Conservation (phyloP, 1,139 yeast genomes). For the Saccharomyces hybrid region DNA sequence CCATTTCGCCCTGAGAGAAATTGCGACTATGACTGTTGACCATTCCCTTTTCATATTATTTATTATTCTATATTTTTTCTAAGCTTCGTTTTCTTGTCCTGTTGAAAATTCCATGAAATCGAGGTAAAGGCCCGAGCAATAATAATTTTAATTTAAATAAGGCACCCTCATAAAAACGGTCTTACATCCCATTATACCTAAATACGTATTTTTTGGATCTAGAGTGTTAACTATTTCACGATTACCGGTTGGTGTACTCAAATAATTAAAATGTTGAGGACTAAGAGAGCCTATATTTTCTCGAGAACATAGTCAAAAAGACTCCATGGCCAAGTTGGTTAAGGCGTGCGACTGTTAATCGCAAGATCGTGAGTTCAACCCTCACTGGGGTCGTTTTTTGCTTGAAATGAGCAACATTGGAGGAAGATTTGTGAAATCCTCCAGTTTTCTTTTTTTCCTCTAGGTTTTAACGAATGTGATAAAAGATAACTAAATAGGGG, state of each 20-base stretch:
- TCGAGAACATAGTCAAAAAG: constrained; percentile 1
- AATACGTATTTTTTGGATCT: neutral
- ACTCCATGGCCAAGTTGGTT: constrained; percentile 27
- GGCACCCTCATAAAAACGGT: neutral
- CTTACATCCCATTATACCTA: neutral
- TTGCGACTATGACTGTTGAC: neutral
- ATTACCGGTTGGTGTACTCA: too few relatives aligned
- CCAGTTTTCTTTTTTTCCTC: neutral
- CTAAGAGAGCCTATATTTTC: too few relatives aligned
- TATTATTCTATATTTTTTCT: neutral
- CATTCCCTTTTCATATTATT: neutral
- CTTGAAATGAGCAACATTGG: neutral
- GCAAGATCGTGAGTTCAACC: constrained; percentile 28
- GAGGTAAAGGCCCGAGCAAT: neutral
- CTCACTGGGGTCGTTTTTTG: constrained; percentile 21
- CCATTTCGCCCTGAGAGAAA: constrained; percentile 11
- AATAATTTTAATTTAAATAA: neutral
- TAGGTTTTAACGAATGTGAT: neutral
- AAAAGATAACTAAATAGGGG: neutral
- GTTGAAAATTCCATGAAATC: neutral
- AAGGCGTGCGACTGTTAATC: constrained; percentile 29
- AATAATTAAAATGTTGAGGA: too few relatives aligned
- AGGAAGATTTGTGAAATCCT: neutral
- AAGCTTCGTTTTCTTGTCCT: neutral
- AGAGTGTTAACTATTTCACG: too few relatives aligned